Evolutionary conservation across 768 basidiomycete species (phyloP).

Genomic region (Xerocomellus intermedius): DNA sequence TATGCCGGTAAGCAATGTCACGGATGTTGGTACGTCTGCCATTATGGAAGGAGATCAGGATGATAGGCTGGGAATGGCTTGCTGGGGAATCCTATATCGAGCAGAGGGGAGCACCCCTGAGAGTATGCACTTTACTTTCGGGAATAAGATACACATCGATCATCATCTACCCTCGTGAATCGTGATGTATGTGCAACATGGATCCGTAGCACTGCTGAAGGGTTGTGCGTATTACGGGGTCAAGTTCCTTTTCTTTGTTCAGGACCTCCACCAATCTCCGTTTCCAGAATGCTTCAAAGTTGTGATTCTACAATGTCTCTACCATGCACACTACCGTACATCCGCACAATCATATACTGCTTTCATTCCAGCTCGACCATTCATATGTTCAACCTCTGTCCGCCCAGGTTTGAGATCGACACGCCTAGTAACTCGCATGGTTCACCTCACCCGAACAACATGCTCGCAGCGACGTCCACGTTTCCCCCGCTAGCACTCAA

Average conservation of each 20-base stretch:
- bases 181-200: too few relatives aligned
- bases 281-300: not conserved
- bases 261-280: too few relatives aligned
- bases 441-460: slow-evolving; percentile 59
- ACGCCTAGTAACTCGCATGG: not conserved
- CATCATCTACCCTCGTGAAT: too few relatives aligned
- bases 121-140: not conserved
- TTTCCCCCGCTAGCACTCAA: slow-evolving; percentile 83
- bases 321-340: not conserved
- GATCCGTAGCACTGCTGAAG: too few relatives aligned
- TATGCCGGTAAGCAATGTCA: slow-evolving; percentile 13
- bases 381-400: not conserved
- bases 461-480: slow-evolving; percentile 82
- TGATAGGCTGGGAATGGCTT: not conserved
- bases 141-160: too few relatives aligned
- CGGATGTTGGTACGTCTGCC: slow-evolving; percentile 3
- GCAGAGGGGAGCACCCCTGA: not conserved
- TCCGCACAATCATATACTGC: not conserved
- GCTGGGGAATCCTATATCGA: slow-evolving; percentile 1
- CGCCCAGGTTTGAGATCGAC: slow-evolving; percentile 1
- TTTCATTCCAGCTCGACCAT: not conserved
- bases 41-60: slow-evolving; percentile 1
- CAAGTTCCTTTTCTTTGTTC: too few relatives aligned
- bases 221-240: too few relatives aligned
- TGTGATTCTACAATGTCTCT: slow-evolving; percentile 3